Evolutionary conservation across 2,329 filamentous ascomycete genomes (phyloP), one percentile per base, ranked within the genome.

Genomic region (Xylariaceae sp.): DNA sequence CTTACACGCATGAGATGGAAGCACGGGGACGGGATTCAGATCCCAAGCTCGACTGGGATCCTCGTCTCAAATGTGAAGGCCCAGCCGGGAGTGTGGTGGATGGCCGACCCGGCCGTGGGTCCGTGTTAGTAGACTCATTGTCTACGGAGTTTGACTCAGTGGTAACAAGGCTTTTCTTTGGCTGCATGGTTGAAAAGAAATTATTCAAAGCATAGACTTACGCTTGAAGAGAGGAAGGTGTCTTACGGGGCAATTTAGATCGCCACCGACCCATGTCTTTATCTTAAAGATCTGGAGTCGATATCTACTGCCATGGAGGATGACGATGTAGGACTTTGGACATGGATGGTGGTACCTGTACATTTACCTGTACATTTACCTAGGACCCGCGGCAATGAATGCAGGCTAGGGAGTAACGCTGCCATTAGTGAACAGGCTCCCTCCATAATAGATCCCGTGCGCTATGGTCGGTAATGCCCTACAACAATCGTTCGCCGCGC

Each of bases 251-350:
- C 63, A 61, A 62, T 65, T 52, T 60, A 55, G 65, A 66, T 67
- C 66, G 68, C 67, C 65, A 67, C 63, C 65, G 60, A 65, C 61
- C 65, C 66, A 69, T 69, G 64, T 63, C 65, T 67, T 70, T 71
- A 69, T 69, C 67, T 65, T 67, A 60, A 65, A 65, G 59, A 66
- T 65, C 48, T 53, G 43, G 54, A 59, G 56, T 52, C 46, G 44
- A 56, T 53, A 64, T 56, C 51, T 56, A 65, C 46, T 62, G 8
- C 62, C 60, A 49, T 61, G 58, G 58, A 64, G 65, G 64, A 67
- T 69, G 68, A 66, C 62, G 61, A 67, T 67, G 68, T 71, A 71
- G 69, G 69, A 71, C 69, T 71, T 68, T 64, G 44, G 51, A 64
- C 64, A 66, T 60, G 57, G 62, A 53, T 65, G 61, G 61, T 46